Base-by-base conservation (phyloP, 106 monocot genomes). In the Dactylorhiza incarnata region DNA sequence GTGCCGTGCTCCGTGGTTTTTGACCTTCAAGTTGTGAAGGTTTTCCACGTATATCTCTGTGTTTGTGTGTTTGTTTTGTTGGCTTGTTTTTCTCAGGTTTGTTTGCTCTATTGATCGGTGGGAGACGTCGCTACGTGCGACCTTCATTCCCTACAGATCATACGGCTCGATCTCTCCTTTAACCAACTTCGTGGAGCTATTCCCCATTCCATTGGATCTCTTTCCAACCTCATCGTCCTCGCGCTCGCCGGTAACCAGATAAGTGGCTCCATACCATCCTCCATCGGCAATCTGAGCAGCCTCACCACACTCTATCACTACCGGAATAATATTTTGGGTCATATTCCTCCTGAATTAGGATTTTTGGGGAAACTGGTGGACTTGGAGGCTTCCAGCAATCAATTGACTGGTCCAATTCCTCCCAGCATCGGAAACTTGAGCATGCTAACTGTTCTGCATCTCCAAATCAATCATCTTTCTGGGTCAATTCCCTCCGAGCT, bases 171-270 rank as follows among this genome's bases (percentile, higher is more conserved):
- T 49, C 79, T 80, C 5, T 45, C 46, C 1, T 9, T 1, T 16
- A 74, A 74, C 59, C 22, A 19, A 2, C 74, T 80, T 51, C 58
- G 23, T 19, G 79, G 74, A 11, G 11, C 49, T 25, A 80, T 80
- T 50, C 62, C 76, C 37, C 7, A 7, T 14, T 5, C 9, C 24
- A 26, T 37, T 37, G 37, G 37, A 37, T 37, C 37, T 37, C 37
- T 37, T 37, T 37, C 37, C 37, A 37, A 2, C 25, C 22, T 50
- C 49, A 20, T 4, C 17, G 16, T 73, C 23, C 49, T 73, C 9
- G 73, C 49, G 9, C 49, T 73, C 23, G 48, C 16, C 20, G 23
- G 7, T 5, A 73, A 73, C 20, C 62, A 66, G 9, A n/a, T 79
- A 1, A 48, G 23, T 4, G 79, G 79, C 16, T 58, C 48, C 49